Percentiles rank a stretch among this genome's conserved stretches.
Evolutionary conservation across 805 yeast genomes (phyloP).

Genomic region (Wickerhamomyces sydowiorum): DNA sequence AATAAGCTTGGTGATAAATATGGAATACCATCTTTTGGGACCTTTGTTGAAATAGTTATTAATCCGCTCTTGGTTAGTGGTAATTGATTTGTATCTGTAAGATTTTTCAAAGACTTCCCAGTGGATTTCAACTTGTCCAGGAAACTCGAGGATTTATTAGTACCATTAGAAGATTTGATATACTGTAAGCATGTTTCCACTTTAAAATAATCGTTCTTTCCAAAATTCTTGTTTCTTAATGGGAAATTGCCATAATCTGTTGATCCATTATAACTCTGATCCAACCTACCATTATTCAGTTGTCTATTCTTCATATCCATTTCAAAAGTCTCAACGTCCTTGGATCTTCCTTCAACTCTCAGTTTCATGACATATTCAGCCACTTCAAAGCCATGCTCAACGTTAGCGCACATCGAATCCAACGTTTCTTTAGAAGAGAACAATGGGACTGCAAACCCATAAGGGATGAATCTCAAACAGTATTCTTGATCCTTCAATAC

Average conservation of each 20-base stretch:
- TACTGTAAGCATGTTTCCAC: not conserved
- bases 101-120: not conserved
- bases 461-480: conserved; percentile 34
- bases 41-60: conserved; percentile 22
- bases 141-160: not conserved
- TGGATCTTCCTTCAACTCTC: not conserved
- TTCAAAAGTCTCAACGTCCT: conserved; percentile 4
- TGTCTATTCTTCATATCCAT: not conserved
- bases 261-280: not conserved
- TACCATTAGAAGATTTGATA: not conserved
- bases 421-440: conserved; percentile 12
- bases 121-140: not conserved
- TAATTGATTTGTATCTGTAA: not conserved
- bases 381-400: conserved; percentile 12
- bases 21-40: conserved; percentile 31
- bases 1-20: conserved; percentile 32
- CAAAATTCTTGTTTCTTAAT: not conserved
- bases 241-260: not conserved
- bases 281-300: not conserved
- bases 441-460: conserved; percentile 26
- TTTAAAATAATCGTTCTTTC: not conserved
- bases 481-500: conserved; percentile 32
- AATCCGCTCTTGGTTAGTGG: conserved; percentile 21
- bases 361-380: conserved; percentile 15
- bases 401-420: conserved; percentile 5